Evolutionary conservation across 1,139 yeast species (phyloP).

Genomic region (Chernovozyma aurita): DNA sequence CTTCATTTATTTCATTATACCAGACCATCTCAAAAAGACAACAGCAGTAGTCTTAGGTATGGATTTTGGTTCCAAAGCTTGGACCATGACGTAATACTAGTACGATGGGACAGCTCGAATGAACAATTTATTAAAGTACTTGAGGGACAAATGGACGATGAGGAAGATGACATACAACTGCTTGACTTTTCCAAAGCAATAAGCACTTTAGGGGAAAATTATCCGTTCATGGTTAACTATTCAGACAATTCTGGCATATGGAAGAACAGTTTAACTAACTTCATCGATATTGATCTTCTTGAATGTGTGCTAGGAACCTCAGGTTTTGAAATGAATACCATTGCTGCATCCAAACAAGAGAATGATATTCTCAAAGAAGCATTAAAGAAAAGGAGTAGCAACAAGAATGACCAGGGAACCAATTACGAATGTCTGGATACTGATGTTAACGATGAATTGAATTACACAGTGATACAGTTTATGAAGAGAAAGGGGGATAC

Average conservation of each 20-base stretch:
- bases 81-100: conserved; percentile 16
- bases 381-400: conserved; percentile 8
- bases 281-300: conserved; percentile 18
- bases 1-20: conserved; percentile 27
- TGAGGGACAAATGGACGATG: background rate
- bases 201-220: conserved; percentile 16
- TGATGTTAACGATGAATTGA: conserved; percentile 11
- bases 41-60: conserved; percentile 15
- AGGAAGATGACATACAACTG: conserved; percentile 8
- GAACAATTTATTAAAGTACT: conserved; percentile 1
- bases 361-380: conserved; percentile 18
- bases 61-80: conserved; percentile 25
- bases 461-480: conserved; percentile 22
- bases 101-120: conserved; percentile 9
- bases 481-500: conserved; percentile 10
- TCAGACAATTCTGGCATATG: conserved; percentile 18
- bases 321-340: conserved; percentile 16
- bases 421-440: background rate
- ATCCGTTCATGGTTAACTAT: conserved; percentile 19
- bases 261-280: conserved; percentile 11
- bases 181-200: conserved; percentile 12
- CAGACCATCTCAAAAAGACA: conserved; percentile 10
- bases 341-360: conserved; percentile 27
- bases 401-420: too few relatives aligned
- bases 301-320: conserved; percentile 17